Conservation (phyloP, 2,329 filamentous ascomycete species). For the Fusarium xylarioides region DNA sequence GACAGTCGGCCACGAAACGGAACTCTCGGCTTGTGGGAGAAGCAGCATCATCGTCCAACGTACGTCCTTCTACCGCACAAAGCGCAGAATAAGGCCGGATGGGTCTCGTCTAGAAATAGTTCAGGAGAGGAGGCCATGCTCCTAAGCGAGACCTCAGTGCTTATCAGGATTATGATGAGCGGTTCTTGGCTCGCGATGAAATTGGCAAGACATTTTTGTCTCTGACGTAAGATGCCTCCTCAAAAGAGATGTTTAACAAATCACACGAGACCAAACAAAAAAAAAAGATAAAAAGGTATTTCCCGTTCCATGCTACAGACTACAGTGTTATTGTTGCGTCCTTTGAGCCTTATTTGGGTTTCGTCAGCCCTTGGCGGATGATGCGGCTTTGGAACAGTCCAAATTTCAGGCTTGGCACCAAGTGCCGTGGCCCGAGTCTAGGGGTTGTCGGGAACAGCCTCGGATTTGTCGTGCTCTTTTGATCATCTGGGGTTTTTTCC, state of each 20-base stretch:
- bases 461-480: constrained; percentile 3
- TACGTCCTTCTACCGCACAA: background rate
- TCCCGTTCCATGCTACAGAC: background rate
- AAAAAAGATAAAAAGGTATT: background rate
- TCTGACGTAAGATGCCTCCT: background rate
- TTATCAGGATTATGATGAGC: constrained; percentile 14
- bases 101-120: constrained; percentile 25
- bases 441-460: constrained; percentile 27
- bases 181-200: constrained; percentile 19
- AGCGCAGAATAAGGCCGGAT: constrained; percentile 15
- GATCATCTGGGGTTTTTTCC: background rate
- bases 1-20: background rate
- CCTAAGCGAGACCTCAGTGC: constrained; percentile 18
- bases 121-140: constrained; percentile 25
- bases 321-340: background rate
- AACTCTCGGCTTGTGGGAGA: constrained; percentile 5
- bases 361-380: constrained; percentile 35
- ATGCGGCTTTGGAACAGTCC: constrained; percentile 40
- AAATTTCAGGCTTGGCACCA: constrained; percentile 40
- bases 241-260: background rate
- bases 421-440: constrained; percentile 45
- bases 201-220: background rate
- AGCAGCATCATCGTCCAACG: background rate
- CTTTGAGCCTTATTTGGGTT: constrained; percentile 9
- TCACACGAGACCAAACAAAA: background rate